Evolutionary conservation across 208 protist species (phyloP), one percentile per base, ranked within the genome.

Genomic region (Trichomonas vaginalis): DNA sequence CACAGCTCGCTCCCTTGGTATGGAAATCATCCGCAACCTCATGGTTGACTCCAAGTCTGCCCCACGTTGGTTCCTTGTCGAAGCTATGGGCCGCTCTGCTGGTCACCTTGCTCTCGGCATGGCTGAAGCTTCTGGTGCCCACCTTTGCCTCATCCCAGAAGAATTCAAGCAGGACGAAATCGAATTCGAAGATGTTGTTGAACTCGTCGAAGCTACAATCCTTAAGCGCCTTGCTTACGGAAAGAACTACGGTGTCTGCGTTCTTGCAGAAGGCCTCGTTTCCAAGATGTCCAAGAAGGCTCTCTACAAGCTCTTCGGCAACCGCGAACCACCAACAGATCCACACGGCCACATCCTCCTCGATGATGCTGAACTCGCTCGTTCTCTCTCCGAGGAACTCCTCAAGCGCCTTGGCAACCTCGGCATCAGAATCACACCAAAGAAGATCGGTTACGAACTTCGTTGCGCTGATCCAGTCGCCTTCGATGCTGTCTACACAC

Each of bases 371-470:
- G 92, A 96, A 39, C 61, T 96, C 47, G 92, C 87, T 27, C 45
- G 70, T 17, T 40, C 45, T 17, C 17, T 96, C 45, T 10, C 87
- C 51, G 70, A 96, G 82, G 96, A 96, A 70, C 86, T 96, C 62
- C n/a, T 47, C 27, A 15, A 40, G 40, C 79, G 79, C 35, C 23
- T 62, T 17, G 51, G 95, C 39, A 23, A 42, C 39, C 27, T 47
- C 35, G 47, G 40, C 39, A 95, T 96, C 45, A 39, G n/a, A 3
- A 95, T 96, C 35, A 86, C 79, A 62, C 40, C 86, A 23, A 96
- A 96, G 95, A 92, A 92, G 27, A 42, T 96, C 12, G 96, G 96
- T 49, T 96, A 95, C 62, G 96, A 96, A 80, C 95, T 96, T 39
- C 82, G 96, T 82, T 95, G 92, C 51, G 96, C 95, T 79, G 80